A percentile compares a stretch with the other conserved stretches of the same genome.
Evolutionary conservation across 2,329 filamentous ascomycete species (phyloP).

Genomic region (Drechmeria coniospora): DNA sequence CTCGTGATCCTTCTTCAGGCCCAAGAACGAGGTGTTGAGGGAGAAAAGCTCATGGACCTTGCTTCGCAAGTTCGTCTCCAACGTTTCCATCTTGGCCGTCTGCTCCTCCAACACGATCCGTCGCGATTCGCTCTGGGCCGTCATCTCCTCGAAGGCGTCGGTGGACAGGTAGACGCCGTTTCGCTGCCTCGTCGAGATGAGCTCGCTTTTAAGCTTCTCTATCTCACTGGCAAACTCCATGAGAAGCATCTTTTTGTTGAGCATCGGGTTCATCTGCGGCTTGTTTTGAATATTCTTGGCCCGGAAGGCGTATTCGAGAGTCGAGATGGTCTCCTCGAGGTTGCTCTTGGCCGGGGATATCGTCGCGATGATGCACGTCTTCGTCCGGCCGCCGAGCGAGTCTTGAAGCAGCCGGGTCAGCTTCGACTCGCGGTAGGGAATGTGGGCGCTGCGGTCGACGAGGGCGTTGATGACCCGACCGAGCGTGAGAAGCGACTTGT

Average conservation of each 20-base stretch:
- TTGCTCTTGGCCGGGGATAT: slow-evolving; percentile 91
- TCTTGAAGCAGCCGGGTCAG: slow-evolving; percentile 90
- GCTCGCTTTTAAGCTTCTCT: slow-evolving; percentile 82
- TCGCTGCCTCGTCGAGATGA: slow-evolving; percentile 81
- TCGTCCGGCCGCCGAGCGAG: slow-evolving; percentile 85
- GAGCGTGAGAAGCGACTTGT: slow-evolving; percentile 89
- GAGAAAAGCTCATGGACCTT: slow-evolving; percentile 87
- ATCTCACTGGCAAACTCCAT: slow-evolving; percentile 86
- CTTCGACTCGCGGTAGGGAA: slow-evolving; percentile 88
- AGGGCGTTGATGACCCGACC: slow-evolving; percentile 95
- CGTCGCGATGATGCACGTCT: slow-evolving; percentile 97
- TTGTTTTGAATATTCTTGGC: slow-evolving; percentile 99
- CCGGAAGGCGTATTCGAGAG: slow-evolving; percentile 90
- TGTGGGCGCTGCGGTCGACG: slow-evolving; percentile 78
- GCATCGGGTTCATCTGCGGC: slow-evolving; percentile 80
- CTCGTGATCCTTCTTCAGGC: slow-evolving; percentile 81
- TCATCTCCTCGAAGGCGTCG: slow-evolving; percentile 82
- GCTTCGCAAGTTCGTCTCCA: slow-evolving; percentile 80
- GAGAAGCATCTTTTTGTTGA: slow-evolving; percentile 85
- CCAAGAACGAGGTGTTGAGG: slow-evolving; percentile 74
- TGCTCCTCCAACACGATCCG: slow-evolving; percentile 88
- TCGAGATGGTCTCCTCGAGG: slow-evolving; percentile 94
- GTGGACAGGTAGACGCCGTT: slow-evolving; percentile 91
- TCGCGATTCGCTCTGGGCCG: slow-evolving; percentile 78
- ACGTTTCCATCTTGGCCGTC: slow-evolving; percentile 75